Base-by-base conservation (phyloP, 306 rosid species). In the Fagus crenata region DNA sequence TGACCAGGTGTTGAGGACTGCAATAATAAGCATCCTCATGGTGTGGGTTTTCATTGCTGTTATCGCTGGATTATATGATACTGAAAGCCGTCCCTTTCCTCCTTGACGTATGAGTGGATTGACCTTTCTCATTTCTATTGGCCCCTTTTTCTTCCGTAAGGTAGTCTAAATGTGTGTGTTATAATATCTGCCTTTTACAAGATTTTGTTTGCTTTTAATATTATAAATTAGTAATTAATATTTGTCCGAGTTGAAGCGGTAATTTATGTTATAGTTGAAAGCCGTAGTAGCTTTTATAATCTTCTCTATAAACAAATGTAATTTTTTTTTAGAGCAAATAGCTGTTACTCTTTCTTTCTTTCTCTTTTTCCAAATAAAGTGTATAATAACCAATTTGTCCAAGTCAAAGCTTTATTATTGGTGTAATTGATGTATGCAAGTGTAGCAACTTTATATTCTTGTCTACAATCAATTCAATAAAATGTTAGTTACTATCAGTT, bases 21-120 rank as follows among this genome's bases (percentile, higher is more conserved):
- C 90, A 36, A 84, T 89, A 13, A 73, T 93, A 79, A 85, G 90
- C 79, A 17, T 91, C 67, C 84, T 91, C 35, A 83, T 88, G 79
- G 40, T 93, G 33, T 90, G 93, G 91, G 85, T 90, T 82, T 82
- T 89, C 55, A 32, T 91, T 22, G 96, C 92, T 36, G 80, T 93
- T 79, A 77, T 90, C 83, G 86, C 84, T 77, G 90, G 89, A 80
- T 69, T 86, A 1, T 79, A 67, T 42, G 85, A 86, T 74, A 89
- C 90, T 33, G 83, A 72, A 74, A 80, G 85, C 85, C 67, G 84
- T 36, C 56, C 46, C 31, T 53, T 73, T 15, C 65, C 81, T 59
- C 39, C 60, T 40, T 80, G 78, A 86, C 72, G 73, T 67, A 59
- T 63, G 73, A 49, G 37, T 39, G 31, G 55, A 51, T 49, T 5